phyloP scores from a whole-genome alignment of 169 alveolate species.

The Babesia ovis region DNA sequence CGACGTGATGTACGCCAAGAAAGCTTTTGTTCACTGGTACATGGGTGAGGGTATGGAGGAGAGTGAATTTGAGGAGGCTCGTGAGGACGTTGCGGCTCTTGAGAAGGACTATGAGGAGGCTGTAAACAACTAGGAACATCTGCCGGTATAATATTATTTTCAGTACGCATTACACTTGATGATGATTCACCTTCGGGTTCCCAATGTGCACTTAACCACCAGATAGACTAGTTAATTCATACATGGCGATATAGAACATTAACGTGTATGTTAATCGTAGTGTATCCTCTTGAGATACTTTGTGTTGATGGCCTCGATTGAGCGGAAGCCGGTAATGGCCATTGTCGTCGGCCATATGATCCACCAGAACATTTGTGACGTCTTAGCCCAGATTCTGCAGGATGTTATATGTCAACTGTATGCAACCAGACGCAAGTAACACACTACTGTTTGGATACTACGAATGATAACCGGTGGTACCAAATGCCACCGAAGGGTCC shows the following conservation, averaged over 20 bases:
- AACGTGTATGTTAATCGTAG: slow-evolving; percentile 24
- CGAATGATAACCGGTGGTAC: no score
- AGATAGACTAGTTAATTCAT: no score
- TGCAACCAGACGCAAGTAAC: no score
- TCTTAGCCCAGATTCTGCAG: slow-evolving; percentile 74
- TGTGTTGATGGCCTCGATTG: slow-evolving; percentile 58
- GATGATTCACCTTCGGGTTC: no score
- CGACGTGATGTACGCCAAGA: slow-evolving; percentile 92
- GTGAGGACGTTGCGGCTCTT: slow-evolving; percentile 94
- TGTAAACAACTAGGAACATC: slow-evolving; percentile 3
- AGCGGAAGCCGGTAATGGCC: slow-evolving; percentile 44
- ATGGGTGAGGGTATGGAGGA: slow-evolving; percentile 96
- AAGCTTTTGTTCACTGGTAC: slow-evolving; percentile 97
- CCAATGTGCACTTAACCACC: no score
- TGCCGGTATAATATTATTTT: neutral
- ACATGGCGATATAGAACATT: neutral
- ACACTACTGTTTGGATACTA: no score
- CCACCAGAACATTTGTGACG: slow-evolving; percentile 81
- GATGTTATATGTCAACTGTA: neutral
- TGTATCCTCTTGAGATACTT: slow-evolving; percentile 33
- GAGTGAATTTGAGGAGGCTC: slow-evolving; percentile 93
- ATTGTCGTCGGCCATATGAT: slow-evolving; percentile 72
- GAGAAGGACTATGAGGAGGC: slow-evolving; percentile 90
- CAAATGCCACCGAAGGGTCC: no score
- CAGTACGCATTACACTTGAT: neutral